A percentile compares a stretch with the other conserved stretches of the same genome.
Evolutionary conservation across 2,329 filamentous ascomycete genomes (phyloP).

Genomic region (Akanthomyces uredinophilus): DNA sequence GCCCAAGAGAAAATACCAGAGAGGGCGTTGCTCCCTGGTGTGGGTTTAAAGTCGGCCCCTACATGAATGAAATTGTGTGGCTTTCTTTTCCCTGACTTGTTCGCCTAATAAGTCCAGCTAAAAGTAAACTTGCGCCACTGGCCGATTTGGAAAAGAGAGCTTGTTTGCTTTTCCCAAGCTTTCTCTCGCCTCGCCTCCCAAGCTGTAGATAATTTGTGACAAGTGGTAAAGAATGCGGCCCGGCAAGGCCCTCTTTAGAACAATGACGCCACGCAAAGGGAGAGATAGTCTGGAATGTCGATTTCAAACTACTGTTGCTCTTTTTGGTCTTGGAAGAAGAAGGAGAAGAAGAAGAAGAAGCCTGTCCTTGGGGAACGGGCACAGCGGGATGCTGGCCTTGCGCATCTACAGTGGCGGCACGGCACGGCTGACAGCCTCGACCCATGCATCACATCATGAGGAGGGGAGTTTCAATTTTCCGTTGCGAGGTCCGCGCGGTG

Average conservation of each 20-base stretch:
- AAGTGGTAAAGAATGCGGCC: background rate
- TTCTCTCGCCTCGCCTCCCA: background rate
- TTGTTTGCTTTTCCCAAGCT: no score
- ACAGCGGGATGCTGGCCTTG: no score
- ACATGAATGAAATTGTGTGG: background rate
- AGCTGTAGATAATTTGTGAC: background rate
- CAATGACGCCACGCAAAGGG: background rate
- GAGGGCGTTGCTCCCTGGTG: background rate
- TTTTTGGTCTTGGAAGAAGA: no score
- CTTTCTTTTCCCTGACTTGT: background rate
- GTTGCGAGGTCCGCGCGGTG: no score
- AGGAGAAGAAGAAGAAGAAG: no score
- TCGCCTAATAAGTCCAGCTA: background rate
- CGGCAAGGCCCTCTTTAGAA: background rate
- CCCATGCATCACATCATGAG: background rate
- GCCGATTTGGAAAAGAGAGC: background rate
- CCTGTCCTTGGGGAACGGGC: no score
- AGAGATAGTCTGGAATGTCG: no score
- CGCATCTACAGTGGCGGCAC: background rate
- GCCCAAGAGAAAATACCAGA: background rate
- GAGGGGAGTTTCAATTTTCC: background rate
- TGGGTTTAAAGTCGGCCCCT: background rate
- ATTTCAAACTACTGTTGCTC: no score
- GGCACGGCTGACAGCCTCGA: conserved; percentile 3
- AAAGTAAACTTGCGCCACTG: background rate